Evolutionary conservation across 2,329 filamentous ascomycete genomes (phyloP).

Genomic region (Aureobasidium subglaciale): DNA sequence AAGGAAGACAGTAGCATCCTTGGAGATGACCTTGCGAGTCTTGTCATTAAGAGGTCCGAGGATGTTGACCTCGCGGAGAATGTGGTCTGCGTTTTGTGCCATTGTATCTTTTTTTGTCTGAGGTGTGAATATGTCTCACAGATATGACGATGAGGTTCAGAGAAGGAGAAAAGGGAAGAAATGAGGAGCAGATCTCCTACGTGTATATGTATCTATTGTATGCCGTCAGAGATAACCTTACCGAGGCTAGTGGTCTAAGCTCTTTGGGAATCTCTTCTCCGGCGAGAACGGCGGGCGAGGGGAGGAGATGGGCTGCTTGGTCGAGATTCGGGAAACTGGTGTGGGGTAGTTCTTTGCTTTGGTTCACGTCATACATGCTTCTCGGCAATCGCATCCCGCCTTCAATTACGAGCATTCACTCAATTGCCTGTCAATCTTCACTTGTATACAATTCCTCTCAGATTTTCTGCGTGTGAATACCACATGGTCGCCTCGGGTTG

Average conservation of each 20-base stretch:
- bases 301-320: background rate
- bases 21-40: constrained; percentile 85
- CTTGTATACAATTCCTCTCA: background rate
- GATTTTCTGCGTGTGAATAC: background rate
- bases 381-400: background rate
- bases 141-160: background rate
- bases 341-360: constrained; percentile 6
- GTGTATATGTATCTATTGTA: constrained; percentile 12
- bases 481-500: background rate
- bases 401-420: background rate
- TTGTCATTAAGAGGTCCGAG: constrained; percentile 70
- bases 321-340: background rate
- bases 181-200: constrained; percentile 1
- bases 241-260: constrained; percentile 11
- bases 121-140: background rate
- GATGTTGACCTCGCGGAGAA: constrained; percentile 83
- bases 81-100: constrained; percentile 46
- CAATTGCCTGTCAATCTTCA: background rate
- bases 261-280: background rate
- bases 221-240: constrained; percentile 11
- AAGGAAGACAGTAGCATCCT: constrained; percentile 83
- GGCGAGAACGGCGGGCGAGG: constrained; percentile 10
- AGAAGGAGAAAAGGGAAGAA: background rate
- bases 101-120: constrained; percentile 16
- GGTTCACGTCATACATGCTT: constrained; percentile 8